Evolutionary conservation across 2,329 filamentous ascomycete species (phyloP), one percentile per base, ranked within the genome.

Genomic region (Neobulgaria alba): DNA sequence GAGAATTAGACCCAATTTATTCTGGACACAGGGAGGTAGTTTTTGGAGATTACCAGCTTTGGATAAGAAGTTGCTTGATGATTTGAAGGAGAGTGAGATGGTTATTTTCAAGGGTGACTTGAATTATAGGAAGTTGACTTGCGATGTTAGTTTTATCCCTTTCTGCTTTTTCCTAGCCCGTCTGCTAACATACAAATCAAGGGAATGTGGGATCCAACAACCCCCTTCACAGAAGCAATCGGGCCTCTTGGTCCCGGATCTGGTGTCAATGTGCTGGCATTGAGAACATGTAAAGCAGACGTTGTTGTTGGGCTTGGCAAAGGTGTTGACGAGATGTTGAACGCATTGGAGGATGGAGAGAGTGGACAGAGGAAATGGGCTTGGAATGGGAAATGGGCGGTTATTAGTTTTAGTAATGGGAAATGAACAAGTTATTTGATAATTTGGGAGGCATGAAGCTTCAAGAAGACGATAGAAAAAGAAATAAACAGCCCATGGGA

Each of bases 91-190:
- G 46, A 85, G 84, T 50, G 85, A 95, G 61, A 69, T 98, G 14
- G 86, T 95, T 10, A 79, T 98, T 41, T 96, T 96, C 71, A 98
- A 98, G 69, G 92, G 92, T 2, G 92, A 98, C 60, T 62, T 98
- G 53, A 98, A 98, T 66, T 98, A 96, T 63, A 73, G 92, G 46
- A 98, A 98, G 63, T 63, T 98, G 51, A 88, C 83, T 20, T 84
- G 78, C 36, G 92, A 98, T 69, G 87, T 90, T 21, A 30, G 2
- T 23, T 26, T 26, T 26, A 7, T 26, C 23, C 12, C 23, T 26
- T 26, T 26, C 12, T 26, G 7, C 12, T 26, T 26, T 26, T 26
- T 7, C 23, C 12, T 26, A 7, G 12, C 23, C 12, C 7, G 7
- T 7, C 12, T 26, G 23, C 23, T 26, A 12, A 26, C 23, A 26